Conservation (phyloP, 345 rosid species). For the Salix udensis region DNA sequence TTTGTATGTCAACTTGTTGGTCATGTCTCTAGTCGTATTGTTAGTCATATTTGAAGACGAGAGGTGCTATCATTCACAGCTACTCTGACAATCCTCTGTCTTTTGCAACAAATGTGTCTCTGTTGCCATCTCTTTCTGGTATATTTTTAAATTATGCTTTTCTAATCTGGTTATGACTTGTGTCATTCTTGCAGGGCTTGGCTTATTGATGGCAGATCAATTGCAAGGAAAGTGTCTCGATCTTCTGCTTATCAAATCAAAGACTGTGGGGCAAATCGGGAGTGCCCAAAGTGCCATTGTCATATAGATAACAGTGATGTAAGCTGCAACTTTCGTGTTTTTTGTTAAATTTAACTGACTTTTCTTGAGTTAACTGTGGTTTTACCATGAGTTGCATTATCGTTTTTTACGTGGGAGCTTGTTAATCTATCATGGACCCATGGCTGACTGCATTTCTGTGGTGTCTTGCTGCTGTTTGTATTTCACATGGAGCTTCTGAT, state of each 20-base stretch:
- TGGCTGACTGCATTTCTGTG: neutral
- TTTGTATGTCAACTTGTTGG: too few relatives aligned
- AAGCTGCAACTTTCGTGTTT: slow-evolving; percentile 20
- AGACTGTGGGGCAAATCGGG: slow-evolving; percentile 61
- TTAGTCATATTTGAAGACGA: too few relatives aligned
- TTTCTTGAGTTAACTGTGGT: neutral
- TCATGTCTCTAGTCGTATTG: too few relatives aligned
- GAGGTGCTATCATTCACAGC: too few relatives aligned
- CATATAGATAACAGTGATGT: slow-evolving; percentile 79
- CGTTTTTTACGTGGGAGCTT: neutral
- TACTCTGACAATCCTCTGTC: too few relatives aligned
- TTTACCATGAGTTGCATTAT: neutral
- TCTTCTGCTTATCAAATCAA: slow-evolving; percentile 48
- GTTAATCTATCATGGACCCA: neutral
- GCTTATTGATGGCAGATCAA: slow-evolving; percentile 65
- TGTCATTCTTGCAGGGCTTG: slow-evolving; percentile 56
- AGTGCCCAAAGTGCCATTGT: slow-evolving; percentile 74
- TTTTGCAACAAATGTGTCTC: too few relatives aligned
- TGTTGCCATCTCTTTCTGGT: neutral
- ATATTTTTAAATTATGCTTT: neutral
- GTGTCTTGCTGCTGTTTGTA: neutral
- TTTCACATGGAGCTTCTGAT: neutral
- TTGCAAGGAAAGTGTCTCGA: slow-evolving; percentile 66
- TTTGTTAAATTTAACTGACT: neutral
- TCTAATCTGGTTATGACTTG: neutral